Base-by-base conservation (phyloP, 2,329 filamentous ascomycete genomes). In the Nothopassalora personata region DNA sequence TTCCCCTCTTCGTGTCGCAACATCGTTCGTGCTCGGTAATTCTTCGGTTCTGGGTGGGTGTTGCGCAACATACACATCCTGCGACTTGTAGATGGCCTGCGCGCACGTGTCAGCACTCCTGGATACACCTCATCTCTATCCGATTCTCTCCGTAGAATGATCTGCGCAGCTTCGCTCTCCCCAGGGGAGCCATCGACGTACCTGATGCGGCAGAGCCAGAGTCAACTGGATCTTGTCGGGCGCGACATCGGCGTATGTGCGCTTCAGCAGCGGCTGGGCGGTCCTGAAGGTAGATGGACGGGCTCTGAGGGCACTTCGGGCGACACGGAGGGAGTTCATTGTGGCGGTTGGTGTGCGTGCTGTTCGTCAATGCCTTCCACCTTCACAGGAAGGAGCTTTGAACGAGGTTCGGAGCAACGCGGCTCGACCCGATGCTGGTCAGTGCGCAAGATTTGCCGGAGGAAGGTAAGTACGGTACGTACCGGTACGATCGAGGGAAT, bases 161-260 rank as follows among this genome's bases (percentile, higher is more conserved):
- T 23, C 1, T 13, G 1, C n/a, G 18, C 53, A 23, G n/a, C 23
- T 28, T 7, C 5, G 19, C 51, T 52, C n/a, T 49, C n/a, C 28
- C 18, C 19, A 43, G 34, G 23, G 3, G 7, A 18, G 23, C 4
- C 5, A 11, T 30, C 50, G 43, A 66, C 89, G 80, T 91, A 97
- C 94, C 91, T 97, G 90, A 82, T 97, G 93, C 81, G 94, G 94
- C 72, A 99, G 89, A 77, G 90, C 86, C 82, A 99, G 84, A 83
- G 91, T 96, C 82, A 99, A 87, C 87, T 96, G 95, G 85, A 99
- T 96, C 76, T 81, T 81, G 76, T 81, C 79, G 59, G 77, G 72
- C 68, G 77, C 79, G 68, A 80, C 79, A 70, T 81, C 79, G 70
- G 79, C 94, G 78, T 99, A 99, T 72, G 88, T 87, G 83, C 94